phyloP scores from a whole-genome alignment of 106 monocot species.

The Vanilla planifolia region DNA sequence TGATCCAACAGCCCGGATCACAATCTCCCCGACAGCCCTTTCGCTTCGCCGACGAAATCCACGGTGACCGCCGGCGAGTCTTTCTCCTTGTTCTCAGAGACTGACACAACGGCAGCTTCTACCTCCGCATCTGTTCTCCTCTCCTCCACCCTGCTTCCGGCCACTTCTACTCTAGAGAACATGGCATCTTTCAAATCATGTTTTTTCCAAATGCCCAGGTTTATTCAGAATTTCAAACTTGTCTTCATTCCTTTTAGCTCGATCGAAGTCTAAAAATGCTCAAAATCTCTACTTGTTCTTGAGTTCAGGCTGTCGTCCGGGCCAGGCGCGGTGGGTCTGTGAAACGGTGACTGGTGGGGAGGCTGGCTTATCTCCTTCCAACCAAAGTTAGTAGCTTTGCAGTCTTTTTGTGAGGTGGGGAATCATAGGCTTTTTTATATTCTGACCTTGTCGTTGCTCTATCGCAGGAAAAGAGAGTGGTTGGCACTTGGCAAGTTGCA shows the following conservation, averaged over 20 bases:
- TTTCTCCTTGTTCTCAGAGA: conserved; percentile 19
- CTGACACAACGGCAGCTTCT: conserved; percentile 1
- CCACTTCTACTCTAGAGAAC: conserved; percentile 41
- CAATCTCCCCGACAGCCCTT: conserved; percentile 89
- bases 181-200: conserved; percentile 52
- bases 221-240: too few relatives aligned
- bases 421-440: neutral
- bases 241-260: neutral
- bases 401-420: neutral
- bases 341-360: neutral
- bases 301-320: conserved; percentile 5
- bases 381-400: conserved; percentile 1
- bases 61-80: conserved; percentile 9
- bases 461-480: conserved; percentile 1
- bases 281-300: neutral
- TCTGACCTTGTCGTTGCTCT: neutral
- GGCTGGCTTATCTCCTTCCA: neutral
- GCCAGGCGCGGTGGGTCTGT: neutral
- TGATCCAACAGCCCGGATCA: conserved; percentile 40
- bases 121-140: conserved; percentile 17
- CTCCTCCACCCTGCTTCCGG: conserved; percentile 34
- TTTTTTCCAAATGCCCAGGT: conserved; percentile 72
- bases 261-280: neutral
- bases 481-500: conserved; percentile 6
- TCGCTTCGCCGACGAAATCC: conserved; percentile 49